A percentile compares a stretch with the other conserved stretches of the same genome.
Evolutionary conservation across 2,329 filamentous ascomycete species (phyloP).

Genomic region (Aspergillus pseudoterreus): DNA sequence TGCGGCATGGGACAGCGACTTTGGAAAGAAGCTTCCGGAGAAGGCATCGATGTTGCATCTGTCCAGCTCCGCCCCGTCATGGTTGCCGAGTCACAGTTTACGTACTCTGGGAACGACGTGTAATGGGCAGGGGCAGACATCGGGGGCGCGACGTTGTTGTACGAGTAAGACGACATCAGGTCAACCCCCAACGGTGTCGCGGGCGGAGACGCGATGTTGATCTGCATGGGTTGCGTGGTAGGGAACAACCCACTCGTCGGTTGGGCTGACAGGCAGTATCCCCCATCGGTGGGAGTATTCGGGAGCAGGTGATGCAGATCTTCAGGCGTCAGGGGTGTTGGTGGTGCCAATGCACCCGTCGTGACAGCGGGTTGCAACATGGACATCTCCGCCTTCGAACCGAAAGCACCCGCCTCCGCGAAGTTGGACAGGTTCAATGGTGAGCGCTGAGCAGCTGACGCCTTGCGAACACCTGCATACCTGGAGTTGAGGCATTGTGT

Average conservation of each 20-base stretch:
- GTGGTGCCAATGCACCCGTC: slow-evolving; percentile 36
- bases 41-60: slow-evolving; percentile 37
- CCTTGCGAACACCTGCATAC: slow-evolving; percentile 46
- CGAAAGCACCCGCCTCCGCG: slow-evolving; percentile 39
- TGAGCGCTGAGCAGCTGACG: slow-evolving; percentile 44
- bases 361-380: slow-evolving; percentile 34
- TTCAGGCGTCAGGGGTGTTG: slow-evolving; percentile 43
- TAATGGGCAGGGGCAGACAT: slow-evolving; percentile 44
- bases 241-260: slow-evolving; percentile 34
- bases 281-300: slow-evolving; percentile 34
- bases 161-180: slow-evolving; percentile 36
- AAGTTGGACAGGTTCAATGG: slow-evolving; percentile 45
- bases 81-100: slow-evolving; percentile 33
- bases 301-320: slow-evolving; percentile 41
- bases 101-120: slow-evolving; percentile 41
- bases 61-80: slow-evolving; percentile 42
- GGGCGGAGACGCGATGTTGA: slow-evolving; percentile 43
- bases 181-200: slow-evolving; percentile 39
- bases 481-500: slow-evolving; percentile 42
- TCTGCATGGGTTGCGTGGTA: slow-evolving; percentile 37
- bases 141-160: slow-evolving; percentile 35
- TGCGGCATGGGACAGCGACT: slow-evolving; percentile 30
- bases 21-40: slow-evolving; percentile 37
- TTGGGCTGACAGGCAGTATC: slow-evolving; percentile 35
- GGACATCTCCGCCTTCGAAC: slow-evolving; percentile 32